Evolutionary conservation across 164 flowering plant species (phyloP), one percentile per base, ranked within the genome.

Genomic region (Aristolochia fimbriata): DNA sequence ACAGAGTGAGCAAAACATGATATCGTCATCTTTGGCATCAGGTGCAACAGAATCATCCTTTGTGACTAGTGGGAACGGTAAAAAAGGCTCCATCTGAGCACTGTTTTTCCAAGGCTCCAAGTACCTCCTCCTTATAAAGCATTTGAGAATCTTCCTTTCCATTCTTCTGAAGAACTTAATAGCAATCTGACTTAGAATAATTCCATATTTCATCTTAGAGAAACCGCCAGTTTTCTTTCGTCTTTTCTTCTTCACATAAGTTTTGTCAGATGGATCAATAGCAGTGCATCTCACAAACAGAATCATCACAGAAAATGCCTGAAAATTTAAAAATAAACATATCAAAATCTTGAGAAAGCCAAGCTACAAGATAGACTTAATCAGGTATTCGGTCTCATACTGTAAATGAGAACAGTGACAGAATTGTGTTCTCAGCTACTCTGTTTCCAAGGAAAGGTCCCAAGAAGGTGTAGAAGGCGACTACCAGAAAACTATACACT

Each of bases 371-470:
- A 37, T 37, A 37, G 43, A 37, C 43, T 37, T 37, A 27, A 37
- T 37, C 43, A 10, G 43, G 43, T 8, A 30, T 11, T 24, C 0
- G 31, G 23, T 14, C 15, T 16, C 60, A 68, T 85, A 93, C 99
- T 87, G 74, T 70, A 59, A 83, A 71, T 31, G 95, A 78, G 68
- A 80, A 93, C 23, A 84, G 31, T 2, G 83, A 20, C 33, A 76
- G 67, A 58, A 88, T 75, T 0, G 85, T 79, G 69, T 86, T 86
- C 64, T 83, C 92, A 2, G 79, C 92, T 49, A 64, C 74, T 68
- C 78, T 73, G 73, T 80, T 80, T 49, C 99, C 99, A 0, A 93
- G 85, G 60, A 86, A 85, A 60, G 82, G 80, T 31, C 97, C 97
- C 21, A 88, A 69, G 74, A 93, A 93, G 6, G 80, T 65, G 45